Base-by-base conservation (phyloP, 2,329 filamentous ascomycete species). In the Lachnellula subtilissima region DNA sequence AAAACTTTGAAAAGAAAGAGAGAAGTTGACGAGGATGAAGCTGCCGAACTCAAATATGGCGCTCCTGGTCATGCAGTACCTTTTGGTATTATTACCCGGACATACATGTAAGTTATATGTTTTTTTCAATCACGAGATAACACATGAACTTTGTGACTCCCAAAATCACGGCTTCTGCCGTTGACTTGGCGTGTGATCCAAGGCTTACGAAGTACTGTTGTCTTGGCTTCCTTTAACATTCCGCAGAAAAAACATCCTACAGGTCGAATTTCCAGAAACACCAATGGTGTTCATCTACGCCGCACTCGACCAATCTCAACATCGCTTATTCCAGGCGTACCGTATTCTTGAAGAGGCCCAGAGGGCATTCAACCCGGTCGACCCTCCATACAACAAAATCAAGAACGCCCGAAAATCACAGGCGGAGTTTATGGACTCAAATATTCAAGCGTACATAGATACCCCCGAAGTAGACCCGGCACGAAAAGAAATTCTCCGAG, bases 251-350 rank as follows among this genome's bases (percentile, higher is more conserved):
- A 56, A 19, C 5, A 62, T 69, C n/a, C 47, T 70, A 6, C 50
- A 51, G n/a, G 47, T 50, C 5, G 68, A 70, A 35, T 78, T 77
- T 60, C 65, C 67, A 7, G 56, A 64, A 19, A 70, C 73, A 22
- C 71, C 75, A 1, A 66, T 69, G 45, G 54, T 50, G 5, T 73
- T 71, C 53, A 72, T 78, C 47, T 67, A 72, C 47, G 57, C 62
- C 5, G 63, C 70, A 7, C 54, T 76, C 11, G 47, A 52, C 4
- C 60, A 68, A 9, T 68, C 69, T 46, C 62, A 66, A 43, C 64
- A 68, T 46, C 65, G 63, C 28, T 55, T 72, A 11, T 71, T 67
- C 49, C 61, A 66, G 6, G 53, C 68, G 12, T 70, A 70, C 49
- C 60, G 63, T 53, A 62, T 64, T 1, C 64, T 73, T 11, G 63